Base-by-base conservation (phyloP, 1,139 yeast genomes). In the Candida buenavistaensis region DNA sequence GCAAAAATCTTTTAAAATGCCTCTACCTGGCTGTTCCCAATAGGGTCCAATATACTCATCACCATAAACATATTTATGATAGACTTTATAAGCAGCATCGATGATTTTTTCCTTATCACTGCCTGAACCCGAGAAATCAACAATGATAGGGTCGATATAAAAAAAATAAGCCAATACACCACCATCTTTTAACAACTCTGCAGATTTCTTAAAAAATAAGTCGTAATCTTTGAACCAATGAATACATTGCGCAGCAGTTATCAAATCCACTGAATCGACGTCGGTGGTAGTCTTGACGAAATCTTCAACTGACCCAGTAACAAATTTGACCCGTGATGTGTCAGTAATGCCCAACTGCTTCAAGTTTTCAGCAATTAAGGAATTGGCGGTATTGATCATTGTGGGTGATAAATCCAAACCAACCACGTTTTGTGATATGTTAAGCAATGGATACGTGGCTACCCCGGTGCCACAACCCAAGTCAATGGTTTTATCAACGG, bases 1-100 rank as follows among this genome's bases (percentile, higher is more conserved):
- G 39, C 59, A 59, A 36, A 43, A 47, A 27, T 61, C 39, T 38
- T 56, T 57, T 34, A 69, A 47, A 21, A 66, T 60, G 8, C 40
- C 32, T 33, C 75, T 48, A 3, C 76, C 76, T 1, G 76, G 76
- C 38, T 66, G 68, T 42, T 68, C 72, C 73, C 74, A 68, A 43
- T 61, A 54, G 1, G 70, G 70, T 0, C 76, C 75, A 13, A 68
- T 49, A 15, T 41, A 51, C n/a, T 45, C 36, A 37, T 67, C 68
- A 15, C 59, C 57, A 40, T 69, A 69, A n/a, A 55, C 59, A 38
- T 57, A 65, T 35, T 62, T 55, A 38, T 44, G 35, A 45, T 68
- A 67, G 16, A 63, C 42, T 9, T 54, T 46, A 21, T 46, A 41
- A 2, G 64, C 62, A 32, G 39, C 48, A 16, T 48, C 34, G 32